Conservation (phyloP, 345 rosid species). For the Syzygium oleosum region DNA sequence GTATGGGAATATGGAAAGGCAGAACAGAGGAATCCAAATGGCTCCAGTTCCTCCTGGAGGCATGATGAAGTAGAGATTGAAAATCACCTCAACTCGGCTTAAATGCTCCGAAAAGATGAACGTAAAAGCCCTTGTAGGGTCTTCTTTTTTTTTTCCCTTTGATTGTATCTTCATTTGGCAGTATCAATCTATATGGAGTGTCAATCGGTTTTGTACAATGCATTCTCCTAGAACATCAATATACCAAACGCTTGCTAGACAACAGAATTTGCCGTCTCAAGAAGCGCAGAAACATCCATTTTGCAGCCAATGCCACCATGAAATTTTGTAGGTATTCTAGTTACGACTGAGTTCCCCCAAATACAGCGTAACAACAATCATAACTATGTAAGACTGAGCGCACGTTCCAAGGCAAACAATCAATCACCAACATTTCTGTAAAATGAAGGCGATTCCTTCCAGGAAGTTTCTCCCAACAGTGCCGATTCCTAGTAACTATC, state of each 20-base stretch:
- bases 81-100: background rate
- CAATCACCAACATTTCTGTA: background rate
- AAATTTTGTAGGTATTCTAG: background rate
- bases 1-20: background rate
- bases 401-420: background rate
- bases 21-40: background rate
- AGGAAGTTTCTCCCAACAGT: background rate
- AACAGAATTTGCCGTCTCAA: background rate
- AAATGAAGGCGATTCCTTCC: background rate
- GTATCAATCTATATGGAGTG: background rate
- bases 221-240: background rate
- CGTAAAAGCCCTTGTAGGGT: background rate
- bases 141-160: background rate
- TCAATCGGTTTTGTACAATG: background rate
- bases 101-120: background rate
- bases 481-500: background rate
- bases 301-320: background rate
- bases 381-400: background rate
- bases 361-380: background rate
- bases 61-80: background rate
- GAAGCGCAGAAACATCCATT: background rate
- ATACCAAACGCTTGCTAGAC: background rate
- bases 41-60: background rate
- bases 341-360: background rate
- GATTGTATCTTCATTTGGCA: background rate